Base-by-base conservation (phyloP, 169 alveolate species). In the Eimeria acervulina region DNA sequence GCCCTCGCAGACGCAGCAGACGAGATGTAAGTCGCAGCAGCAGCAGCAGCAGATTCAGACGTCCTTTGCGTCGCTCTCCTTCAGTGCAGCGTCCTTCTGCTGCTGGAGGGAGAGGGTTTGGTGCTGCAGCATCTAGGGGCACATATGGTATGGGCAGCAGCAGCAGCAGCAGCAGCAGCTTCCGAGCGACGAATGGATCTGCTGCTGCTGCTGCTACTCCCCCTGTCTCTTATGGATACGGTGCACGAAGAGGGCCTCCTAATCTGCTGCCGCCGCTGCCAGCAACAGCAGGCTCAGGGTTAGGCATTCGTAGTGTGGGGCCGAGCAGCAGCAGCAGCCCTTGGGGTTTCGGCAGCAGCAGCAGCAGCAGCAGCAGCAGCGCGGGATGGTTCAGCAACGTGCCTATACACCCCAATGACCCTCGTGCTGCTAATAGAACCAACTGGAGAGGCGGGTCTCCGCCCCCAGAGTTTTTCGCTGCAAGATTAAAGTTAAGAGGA, bases 361-460 rank as follows among this genome's bases (percentile, higher is more conserved):
- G 74, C 74, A 63, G 74, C 74, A 63, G 74, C 74, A 63, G n/a
- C n/a, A 63, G 74, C 74, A 63, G 74, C 74, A 63, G 74, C 74
- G 15, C 28, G 28, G 15, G n/a, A 4, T n/a, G 36, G 74, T n/a
- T 17, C n/a, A 47, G 55, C 55, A 47, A 47, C 12, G 36, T 28
- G 28, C 78, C 78, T 23, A 66, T 72, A 19, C 83, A 72, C 83
- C 83, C 83, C 83, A 72, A 36, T 4, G 83, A 72, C 21, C 83
- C 83, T 2, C n/a, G 83, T 5, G 44, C 47, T 72, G 40, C 44
- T 5, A 42, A 72, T 42, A 42, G 83, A 38, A 15, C 12, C 10
- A 5, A 7, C 10, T 72, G 83, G 83, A n/a, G 83, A 17, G 83
- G 52, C 15, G 83, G 47, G 21, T 72, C 83, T 13, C 83, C 83